Conservation (phyloP, 2,329 filamentous ascomycete species). For the Alternaria ethzedia region DNA sequence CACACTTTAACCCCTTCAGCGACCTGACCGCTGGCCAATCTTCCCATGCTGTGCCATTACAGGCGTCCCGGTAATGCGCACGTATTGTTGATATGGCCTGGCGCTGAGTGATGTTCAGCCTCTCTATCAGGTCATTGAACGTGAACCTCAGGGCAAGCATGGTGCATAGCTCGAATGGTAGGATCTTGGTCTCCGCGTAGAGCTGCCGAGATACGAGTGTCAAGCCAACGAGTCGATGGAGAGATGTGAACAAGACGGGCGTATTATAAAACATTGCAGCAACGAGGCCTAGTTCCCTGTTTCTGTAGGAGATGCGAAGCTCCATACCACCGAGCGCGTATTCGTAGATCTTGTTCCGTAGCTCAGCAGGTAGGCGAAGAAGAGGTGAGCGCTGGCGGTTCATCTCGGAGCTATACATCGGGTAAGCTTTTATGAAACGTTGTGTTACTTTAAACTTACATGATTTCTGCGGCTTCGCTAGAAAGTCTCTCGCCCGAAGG, state of each 20-base stretch:
- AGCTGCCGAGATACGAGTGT: neutral
- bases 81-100: neutral
- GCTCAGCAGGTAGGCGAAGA: neutral
- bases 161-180: neutral
- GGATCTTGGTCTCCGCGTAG: neutral
- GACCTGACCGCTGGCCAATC: neutral
- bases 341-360: neutral
- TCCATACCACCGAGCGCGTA: neutral
- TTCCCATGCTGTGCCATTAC: neutral
- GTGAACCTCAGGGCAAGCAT: neutral
- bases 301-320: neutral
- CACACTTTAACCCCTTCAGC: neutral
- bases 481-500: neutral
- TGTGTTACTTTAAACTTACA: neutral
- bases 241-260: neutral
- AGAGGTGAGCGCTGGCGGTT: neutral
- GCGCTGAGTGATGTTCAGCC: neutral
- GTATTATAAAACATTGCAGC: neutral
- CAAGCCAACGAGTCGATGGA: neutral
- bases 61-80: neutral
- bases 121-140: neutral
- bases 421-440: fast-evolving
- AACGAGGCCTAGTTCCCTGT: fast-evolving
- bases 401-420: neutral
- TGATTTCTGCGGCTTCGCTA: neutral